Percentiles rank a stretch among this genome's conserved stretches.
phyloP scores from a whole-genome alignment of 139 green algal genomes.

The Picochlorum sp. region DNA sequence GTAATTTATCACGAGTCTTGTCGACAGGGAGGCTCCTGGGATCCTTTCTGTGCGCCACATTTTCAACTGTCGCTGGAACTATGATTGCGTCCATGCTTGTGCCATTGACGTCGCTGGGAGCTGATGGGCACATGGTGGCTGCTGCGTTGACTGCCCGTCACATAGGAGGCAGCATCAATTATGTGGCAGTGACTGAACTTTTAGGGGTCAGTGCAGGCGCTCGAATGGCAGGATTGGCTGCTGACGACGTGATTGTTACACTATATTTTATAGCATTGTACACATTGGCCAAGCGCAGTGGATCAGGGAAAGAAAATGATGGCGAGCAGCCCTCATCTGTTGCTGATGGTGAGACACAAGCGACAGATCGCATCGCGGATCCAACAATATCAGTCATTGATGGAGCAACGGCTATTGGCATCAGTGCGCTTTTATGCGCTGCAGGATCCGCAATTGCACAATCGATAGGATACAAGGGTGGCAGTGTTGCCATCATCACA shows the following conservation, averaged over 20 bases:
- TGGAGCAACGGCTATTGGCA: constrained; percentile 24
- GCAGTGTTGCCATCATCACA: constrained; percentile 57
- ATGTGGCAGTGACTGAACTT: constrained; percentile 69
- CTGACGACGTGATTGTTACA: constrained; percentile 83
- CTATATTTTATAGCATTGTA: constrained; percentile 79
- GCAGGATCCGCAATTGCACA: constrained; percentile 10
- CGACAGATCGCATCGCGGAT: not conserved
- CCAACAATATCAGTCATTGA: constrained; percentile 6
- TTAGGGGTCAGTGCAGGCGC: constrained; percentile 42
- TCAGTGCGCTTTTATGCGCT: constrained; percentile 24
- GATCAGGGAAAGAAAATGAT: not conserved
- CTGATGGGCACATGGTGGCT: constrained; percentile 70
- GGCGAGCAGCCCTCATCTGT: not conserved
- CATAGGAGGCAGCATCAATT: constrained; percentile 90
- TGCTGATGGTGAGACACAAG: not conserved
- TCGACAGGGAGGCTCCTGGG: constrained; percentile 66
- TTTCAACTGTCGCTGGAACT: constrained; percentile 53
- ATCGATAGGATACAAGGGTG: constrained; percentile 23
- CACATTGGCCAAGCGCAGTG: constrained; percentile 38
- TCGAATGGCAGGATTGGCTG: constrained; percentile 68
- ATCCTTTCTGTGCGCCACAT: constrained; percentile 59
- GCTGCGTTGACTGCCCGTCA: constrained; percentile 74
- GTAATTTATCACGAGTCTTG: constrained; percentile 69
- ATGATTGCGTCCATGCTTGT: constrained; percentile 55
- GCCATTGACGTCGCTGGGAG: constrained; percentile 53